A percentile compares a stretch with the other conserved stretches of the same genome.
phyloP scores from a whole-genome alignment of 1,284 basidiomycete species.

The Ganoderma sinense region DNA sequence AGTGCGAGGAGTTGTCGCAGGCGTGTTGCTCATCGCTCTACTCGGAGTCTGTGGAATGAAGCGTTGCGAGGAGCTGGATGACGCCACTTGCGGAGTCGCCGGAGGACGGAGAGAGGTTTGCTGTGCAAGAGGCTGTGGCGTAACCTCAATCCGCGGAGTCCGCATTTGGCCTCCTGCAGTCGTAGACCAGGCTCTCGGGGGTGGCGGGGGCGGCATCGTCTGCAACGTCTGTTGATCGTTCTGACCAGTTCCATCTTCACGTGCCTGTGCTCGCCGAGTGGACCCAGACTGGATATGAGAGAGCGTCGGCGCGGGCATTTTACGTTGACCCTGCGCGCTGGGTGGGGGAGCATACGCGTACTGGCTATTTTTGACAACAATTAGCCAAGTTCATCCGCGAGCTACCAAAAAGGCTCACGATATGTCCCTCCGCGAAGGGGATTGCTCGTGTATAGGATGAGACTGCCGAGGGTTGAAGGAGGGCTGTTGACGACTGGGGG shows the following conservation, averaged over 20 bases:
- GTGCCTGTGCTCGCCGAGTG: conserved; percentile 22
- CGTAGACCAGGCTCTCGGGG: conserved; percentile 5
- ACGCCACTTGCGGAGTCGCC: conserved; percentile 15
- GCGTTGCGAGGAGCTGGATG: conserved; percentile 23
- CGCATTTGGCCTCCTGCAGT: conserved; percentile 20
- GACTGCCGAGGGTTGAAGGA: conserved; percentile 46
- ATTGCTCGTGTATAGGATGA: conserved; percentile 2
- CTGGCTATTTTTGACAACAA: conserved; percentile 50
- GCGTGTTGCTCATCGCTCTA: conserved; percentile 12
- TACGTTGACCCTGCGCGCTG: conserved; percentile 42
- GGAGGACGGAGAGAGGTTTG: conserved; percentile 28
- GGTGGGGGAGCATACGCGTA: conserved; percentile 62
- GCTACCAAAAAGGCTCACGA: conserved; percentile 10
- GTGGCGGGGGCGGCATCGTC: conserved; percentile 16
- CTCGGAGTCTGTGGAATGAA: conserved; percentile 26
- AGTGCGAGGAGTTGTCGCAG: conserved; percentile 28
- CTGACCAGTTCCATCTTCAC: background rate
- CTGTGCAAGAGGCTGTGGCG: conserved; percentile 2
- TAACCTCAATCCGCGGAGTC: conserved; percentile 11
- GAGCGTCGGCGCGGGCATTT: conserved; percentile 32
- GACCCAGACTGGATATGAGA: conserved; percentile 36
- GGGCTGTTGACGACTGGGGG: conserved; percentile 57
- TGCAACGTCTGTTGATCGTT: conserved; percentile 13
- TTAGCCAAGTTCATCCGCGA: background rate
- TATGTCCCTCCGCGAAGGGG: conserved; percentile 8